These are phyloP conservation scores for Penicillium corylophilum DNA, from an alignment of 2,329 filamentous ascomycete genomes.

Conservation along the genomic window DNA sequence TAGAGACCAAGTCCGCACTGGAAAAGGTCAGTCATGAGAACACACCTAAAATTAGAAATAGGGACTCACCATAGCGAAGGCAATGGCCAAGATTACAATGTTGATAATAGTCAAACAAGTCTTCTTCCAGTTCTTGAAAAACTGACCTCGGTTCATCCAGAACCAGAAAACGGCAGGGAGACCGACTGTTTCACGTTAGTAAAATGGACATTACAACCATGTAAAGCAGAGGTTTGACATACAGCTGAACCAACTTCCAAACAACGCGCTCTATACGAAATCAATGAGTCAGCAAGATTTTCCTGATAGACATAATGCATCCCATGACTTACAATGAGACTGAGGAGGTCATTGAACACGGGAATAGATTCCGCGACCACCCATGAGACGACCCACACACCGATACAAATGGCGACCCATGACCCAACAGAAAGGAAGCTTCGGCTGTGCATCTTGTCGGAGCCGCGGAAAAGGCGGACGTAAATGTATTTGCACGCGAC, in stretches of 20 bases:
- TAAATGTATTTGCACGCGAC: constrained; percentile 67
- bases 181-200: constrained; percentile 30
- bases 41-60: neutral
- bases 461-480: constrained; percentile 60
- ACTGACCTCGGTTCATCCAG: constrained; percentile 34
- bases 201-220: neutral
- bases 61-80: constrained; percentile 24
- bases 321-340: constrained; percentile 50
- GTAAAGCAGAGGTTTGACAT: constrained; percentile 3
- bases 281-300: constrained; percentile 16
- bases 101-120: constrained; percentile 27
- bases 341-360: constrained; percentile 65
- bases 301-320: neutral
- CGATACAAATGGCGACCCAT: constrained; percentile 59
- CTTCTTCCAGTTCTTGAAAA: constrained; percentile 32
- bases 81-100: constrained; percentile 20
- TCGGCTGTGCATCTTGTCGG: constrained; percentile 52
- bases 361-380: constrained; percentile 69
- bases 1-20: constrained; percentile 29
- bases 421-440: constrained; percentile 52
- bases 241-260: constrained; percentile 66
- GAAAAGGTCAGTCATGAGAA: constrained; percentile 3
- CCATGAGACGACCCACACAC: constrained; percentile 61
- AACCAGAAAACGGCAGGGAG: constrained; percentile 42
- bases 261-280: constrained; percentile 50